These are phyloP conservation scores for Didymella pomorum DNA, from an alignment of 2,329 filamentous ascomycete species.

Conservation along the genomic window DNA sequence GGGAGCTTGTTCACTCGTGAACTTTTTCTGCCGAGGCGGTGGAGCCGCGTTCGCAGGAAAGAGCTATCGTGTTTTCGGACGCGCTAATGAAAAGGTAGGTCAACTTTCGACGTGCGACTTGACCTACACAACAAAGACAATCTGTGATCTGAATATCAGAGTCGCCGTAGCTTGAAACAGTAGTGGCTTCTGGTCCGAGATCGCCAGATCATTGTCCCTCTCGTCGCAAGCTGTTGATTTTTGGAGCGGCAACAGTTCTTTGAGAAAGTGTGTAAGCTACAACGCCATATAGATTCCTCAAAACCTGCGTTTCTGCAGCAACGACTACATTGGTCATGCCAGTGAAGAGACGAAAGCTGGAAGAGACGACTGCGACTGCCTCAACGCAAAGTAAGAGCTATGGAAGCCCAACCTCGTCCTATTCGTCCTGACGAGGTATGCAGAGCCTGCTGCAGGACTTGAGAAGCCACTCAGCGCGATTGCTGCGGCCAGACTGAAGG, in stretches of 20 bases:
- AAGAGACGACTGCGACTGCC: conserved; percentile 5
- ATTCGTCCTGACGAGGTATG: conserved; percentile 5
- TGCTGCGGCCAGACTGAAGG: conserved; percentile 44
- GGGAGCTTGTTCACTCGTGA: conserved; percentile 25
- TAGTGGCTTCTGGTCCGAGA: too few relatives aligned
- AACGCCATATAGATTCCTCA: not conserved
- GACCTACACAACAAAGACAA: not conserved
- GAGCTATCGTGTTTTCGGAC: conserved; percentile 16
- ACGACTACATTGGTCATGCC: conserved; percentile 28
- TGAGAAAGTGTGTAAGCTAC: not conserved
- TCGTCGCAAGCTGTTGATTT: not conserved
- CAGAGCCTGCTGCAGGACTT: conserved; percentile 20
- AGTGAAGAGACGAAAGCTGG: conserved; percentile 42
- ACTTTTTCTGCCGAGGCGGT: conserved; percentile 40
- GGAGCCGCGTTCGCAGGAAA: not conserved
- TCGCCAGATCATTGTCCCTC: not conserved
- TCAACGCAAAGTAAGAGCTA: conserved; percentile 20
- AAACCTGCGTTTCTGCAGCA: not conserved
- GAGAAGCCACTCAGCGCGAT: conserved; percentile 44
- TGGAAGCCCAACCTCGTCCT: not conserved
- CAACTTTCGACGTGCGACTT: conserved; percentile 18
- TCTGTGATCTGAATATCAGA: not conserved
- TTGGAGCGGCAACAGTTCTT: too few relatives aligned
- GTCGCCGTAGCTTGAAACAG: too few relatives aligned
- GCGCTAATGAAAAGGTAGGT: conserved; percentile 29